Conservation (phyloP, 2,329 filamentous ascomycete species). For the Fusarium nodosum region DNA sequence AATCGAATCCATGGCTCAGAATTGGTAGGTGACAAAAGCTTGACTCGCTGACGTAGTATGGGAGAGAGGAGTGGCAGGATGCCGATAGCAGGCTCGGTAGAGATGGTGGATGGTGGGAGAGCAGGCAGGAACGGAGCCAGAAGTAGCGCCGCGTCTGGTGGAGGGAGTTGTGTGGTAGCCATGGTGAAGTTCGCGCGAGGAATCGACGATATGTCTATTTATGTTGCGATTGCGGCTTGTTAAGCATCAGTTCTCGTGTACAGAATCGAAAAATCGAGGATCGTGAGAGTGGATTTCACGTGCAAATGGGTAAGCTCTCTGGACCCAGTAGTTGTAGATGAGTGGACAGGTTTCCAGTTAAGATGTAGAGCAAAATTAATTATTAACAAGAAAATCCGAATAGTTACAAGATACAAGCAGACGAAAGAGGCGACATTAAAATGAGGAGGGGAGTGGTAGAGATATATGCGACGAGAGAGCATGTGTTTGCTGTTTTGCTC, state of each 20-base stretch:
- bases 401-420: constrained; percentile 1
- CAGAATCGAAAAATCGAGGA: constrained; percentile 12
- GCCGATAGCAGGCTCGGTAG: constrained; percentile 67
- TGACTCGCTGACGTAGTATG: constrained; percentile 75
- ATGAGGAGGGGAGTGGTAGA: constrained; percentile 14
- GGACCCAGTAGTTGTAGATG: constrained; percentile 20
- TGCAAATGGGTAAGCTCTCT: constrained; percentile 32
- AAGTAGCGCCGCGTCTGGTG: constrained; percentile 62
- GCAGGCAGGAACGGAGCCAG: constrained; percentile 71
- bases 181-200: constrained; percentile 40
- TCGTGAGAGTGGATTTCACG: constrained; percentile 34
- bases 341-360: constrained; percentile 13
- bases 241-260: constrained; percentile 7
- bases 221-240: constrained; percentile 19
- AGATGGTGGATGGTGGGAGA: constrained; percentile 70
- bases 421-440: constrained; percentile 4
- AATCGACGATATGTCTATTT: constrained; percentile 1
- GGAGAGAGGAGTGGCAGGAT: constrained; percentile 73
- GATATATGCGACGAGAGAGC: constrained; percentile 6
- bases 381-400: constrained; percentile 2
- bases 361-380: constrained; percentile 7
- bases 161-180: constrained; percentile 52
- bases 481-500: constrained; percentile 17
- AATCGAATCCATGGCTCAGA: constrained; percentile 80
- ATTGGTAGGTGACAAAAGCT: constrained; percentile 71